A percentile compares a stretch with the other conserved stretches of the same genome.
These are phyloP conservation scores for Inga laurina DNA, from an alignment of 306 rosid genomes.

Conservation along the genomic window DNA sequence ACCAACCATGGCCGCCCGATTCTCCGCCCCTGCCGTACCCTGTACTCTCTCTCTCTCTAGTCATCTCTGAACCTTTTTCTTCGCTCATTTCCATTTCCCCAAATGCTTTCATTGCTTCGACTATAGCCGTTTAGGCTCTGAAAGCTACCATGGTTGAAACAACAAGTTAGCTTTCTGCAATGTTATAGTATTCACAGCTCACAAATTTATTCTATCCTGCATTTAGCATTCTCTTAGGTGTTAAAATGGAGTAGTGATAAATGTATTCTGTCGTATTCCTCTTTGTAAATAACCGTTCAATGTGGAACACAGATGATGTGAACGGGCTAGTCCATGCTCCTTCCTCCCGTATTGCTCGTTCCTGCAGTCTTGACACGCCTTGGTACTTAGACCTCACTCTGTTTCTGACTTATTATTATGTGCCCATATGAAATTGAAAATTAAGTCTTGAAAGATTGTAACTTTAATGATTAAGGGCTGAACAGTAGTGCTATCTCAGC, in stretches of 20 bases:
- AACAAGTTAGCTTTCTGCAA: not conserved
- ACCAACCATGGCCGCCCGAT: conserved; percentile 58
- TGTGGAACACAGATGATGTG: conserved; percentile 72
- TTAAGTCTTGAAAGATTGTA: not conserved
- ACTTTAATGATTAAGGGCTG: not conserved
- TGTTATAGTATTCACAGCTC: not conserved
- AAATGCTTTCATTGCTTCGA: conserved; percentile 2
- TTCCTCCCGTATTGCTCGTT: conserved; percentile 56
- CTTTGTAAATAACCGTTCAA: conserved; percentile 66
- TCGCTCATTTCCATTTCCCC: not conserved
- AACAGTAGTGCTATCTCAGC: not conserved
- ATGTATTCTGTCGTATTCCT: not conserved
- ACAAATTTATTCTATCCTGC: not conserved
- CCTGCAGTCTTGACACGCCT: conserved; percentile 50
- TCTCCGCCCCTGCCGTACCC: conserved; percentile 47
- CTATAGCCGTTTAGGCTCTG: not conserved
- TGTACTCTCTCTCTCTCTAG: conserved; percentile 43
- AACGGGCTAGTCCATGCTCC: conserved; percentile 44
- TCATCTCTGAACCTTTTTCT: conserved; percentile 8
- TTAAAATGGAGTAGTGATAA: not conserved
- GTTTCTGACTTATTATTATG: not conserved
- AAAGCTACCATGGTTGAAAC: not conserved
- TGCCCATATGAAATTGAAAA: not conserved
- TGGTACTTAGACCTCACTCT: conserved; percentile 47
- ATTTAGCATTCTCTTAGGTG: conserved; percentile 18